Base-by-base conservation (phyloP, 257 asterid species). In the Ilex asprella region DNA sequence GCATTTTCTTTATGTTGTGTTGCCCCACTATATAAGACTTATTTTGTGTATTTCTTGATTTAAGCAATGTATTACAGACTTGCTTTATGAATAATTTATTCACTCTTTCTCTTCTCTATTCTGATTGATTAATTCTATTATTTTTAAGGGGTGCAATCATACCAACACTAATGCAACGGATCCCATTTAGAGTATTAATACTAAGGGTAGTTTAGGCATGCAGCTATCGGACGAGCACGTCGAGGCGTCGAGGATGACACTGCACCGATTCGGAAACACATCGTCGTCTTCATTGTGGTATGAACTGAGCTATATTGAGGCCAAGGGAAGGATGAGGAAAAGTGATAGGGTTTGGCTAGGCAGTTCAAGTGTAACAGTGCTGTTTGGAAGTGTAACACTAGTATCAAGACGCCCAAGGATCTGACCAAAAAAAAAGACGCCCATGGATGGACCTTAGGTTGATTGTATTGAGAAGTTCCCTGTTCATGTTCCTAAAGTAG, bases 351-450 rank as follows among this genome's bases (percentile, higher is more conserved):
- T 75, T 46, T 75, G 75, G 70, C 16, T 65, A 63, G n/a, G n/a
- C n/a, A 70, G 35, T 75, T 75, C 30, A 75, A 75, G 73, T 75
- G 79, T 66, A 70, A 75, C 67, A 75, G 79, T 62, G 79, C 79
- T 52, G 76, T 60, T 49, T 75, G 79, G 79, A 59, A 65, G 50
- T 75, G 79, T 47, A 70, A 75, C 63, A 75, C 39, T 46, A 70
- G 60, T 41, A 52, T 46, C 10, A 58, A 66, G 32, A 16, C 54
- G 7, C 62, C 69, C n/a, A n/a, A n/a, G n/a, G n/a, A n/a, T n/a
- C n/a, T n/a, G n/a, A n/a, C n/a, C n/a, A n/a, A n/a, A n/a, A n/a
- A n/a, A n/a, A n/a, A n/a, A n/a, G n/a, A n/a, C n/a, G 5, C 62
- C 69, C 27, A 53, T 68, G 16, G 66, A 61, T 29, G 69, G 65